Evolutionary conservation across 345 rosid species (phyloP), one percentile per base, ranked within the genome.

Genomic region (Garcia nutans): DNA sequence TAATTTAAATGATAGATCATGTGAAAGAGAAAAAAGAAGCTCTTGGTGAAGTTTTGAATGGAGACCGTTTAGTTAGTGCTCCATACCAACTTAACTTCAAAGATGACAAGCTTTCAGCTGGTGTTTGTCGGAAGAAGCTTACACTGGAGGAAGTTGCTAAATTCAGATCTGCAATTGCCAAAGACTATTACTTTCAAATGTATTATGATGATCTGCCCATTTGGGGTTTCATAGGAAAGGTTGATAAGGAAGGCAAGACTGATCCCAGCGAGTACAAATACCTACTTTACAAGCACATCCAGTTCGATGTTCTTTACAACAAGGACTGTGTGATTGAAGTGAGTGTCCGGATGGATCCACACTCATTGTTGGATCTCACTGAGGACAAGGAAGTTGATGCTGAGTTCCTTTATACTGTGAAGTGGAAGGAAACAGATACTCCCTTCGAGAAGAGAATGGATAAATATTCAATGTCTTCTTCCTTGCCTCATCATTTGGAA

Each of bases 371-470:
- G 79, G 95, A 93, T 71, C 85, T 93, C 76, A 90, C 93, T 0
- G 98, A 93, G 81, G 92, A 93, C 47, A 90, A 93, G 82, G 88
- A 90, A 60, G 94, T 90, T 8, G 89, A 88, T 70, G 89, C 86
- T 6, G 95, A 93, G 86, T 91, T 93, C 79, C 84, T 87, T 87
- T 93, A 93, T 50, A 88, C 94, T 57, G 97, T 90, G 6, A 93
- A 90, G 81, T 93, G 98, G 98, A 93, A 93, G 79, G 98, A 93
- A 72, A 93, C 98, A 0, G 92, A 89, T 15, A 88, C 85, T 61
- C 86, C 91, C n/a, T 93, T 89, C 31, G 94, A 93, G 81, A 91
- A 90, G 56, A 93, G 98, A 81, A 93, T 93, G 98, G 97, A 91
- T 0, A 93, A 90, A 85, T 93, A 93, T 23, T 89, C 98, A 0